Evolutionary conservation across 208 protist species (phyloP).

Genomic region (Trypanosoma cruzi): DNA sequence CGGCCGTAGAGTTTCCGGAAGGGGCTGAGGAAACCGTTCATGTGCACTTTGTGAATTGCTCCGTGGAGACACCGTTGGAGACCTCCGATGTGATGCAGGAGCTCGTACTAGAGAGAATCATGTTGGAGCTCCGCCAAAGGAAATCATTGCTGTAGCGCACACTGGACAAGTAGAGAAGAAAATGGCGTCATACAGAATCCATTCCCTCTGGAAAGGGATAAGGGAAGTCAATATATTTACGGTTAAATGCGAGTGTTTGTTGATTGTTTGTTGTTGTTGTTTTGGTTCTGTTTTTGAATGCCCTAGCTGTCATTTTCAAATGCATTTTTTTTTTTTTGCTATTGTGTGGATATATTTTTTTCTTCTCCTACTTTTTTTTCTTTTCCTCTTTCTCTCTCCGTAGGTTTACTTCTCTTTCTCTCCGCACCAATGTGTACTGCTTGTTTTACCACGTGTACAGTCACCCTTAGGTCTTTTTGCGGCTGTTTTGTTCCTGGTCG

Average conservation of each 20-base stretch:
- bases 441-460: neutral
- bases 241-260: too few species aligned
- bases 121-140: constrained; percentile 13
- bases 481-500: neutral
- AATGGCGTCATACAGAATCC: neutral
- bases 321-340: neutral
- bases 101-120: constrained; percentile 23
- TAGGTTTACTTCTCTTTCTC: neutral
- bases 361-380: neutral
- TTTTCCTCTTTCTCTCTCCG: neutral
- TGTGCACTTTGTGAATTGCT: constrained; percentile 20
- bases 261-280: too few species aligned
- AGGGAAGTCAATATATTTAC: neutral
- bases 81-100: constrained; percentile 25
- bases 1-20: neutral
- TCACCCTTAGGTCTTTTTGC: constrained; percentile 17
- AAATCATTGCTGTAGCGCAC: neutral
- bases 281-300: neutral
- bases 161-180: neutral
- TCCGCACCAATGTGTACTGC: neutral
- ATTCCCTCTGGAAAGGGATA: neutral
- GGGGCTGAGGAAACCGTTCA: constrained; percentile 6
- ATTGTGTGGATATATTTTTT: neutral
- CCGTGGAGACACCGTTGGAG: constrained; percentile 2
- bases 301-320: neutral